phyloP scores from a whole-genome alignment of 2,329 filamentous ascomycete species.

The Colletotrichum noveboracense region DNA sequence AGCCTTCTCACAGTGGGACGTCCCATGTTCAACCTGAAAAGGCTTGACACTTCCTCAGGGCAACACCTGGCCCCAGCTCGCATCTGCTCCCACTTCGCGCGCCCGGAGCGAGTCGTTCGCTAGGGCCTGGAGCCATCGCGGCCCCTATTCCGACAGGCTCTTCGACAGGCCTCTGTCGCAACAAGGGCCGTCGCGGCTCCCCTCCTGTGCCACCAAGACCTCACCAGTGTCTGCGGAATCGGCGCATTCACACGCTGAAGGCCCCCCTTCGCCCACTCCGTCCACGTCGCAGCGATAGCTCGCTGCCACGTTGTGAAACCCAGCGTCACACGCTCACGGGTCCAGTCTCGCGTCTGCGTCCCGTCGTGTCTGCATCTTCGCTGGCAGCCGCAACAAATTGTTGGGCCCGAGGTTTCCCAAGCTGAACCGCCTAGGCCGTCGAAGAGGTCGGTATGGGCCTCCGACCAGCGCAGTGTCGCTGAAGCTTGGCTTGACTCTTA shows the following conservation, averaged over 20 bases:
- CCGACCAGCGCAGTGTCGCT: background rate
- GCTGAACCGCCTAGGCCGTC: background rate
- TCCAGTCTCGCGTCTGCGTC: background rate
- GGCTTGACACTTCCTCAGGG: background rate
- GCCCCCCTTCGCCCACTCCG: background rate
- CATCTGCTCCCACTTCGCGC: background rate
- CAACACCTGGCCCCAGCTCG: background rate
- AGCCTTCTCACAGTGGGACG: background rate
- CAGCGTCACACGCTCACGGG: background rate
- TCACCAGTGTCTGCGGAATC: constrained; percentile 6
- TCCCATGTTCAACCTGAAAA: background rate
- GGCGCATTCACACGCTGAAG: background rate
- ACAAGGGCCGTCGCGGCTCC: background rate
- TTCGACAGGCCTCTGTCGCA: constrained; percentile 14
- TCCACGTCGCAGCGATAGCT: background rate
- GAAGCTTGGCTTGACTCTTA: background rate
- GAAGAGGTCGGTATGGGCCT: background rate
- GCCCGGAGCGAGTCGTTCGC: background rate
- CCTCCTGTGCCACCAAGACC: background rate
- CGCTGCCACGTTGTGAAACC: constrained; percentile 8
- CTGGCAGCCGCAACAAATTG: background rate
- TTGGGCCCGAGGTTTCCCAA: background rate
- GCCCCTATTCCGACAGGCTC: background rate
- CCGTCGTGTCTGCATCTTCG: background rate
- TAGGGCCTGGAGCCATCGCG: background rate